Conservation (phyloP, 148 eudicot species). For the Camellia sinensis region DNA sequence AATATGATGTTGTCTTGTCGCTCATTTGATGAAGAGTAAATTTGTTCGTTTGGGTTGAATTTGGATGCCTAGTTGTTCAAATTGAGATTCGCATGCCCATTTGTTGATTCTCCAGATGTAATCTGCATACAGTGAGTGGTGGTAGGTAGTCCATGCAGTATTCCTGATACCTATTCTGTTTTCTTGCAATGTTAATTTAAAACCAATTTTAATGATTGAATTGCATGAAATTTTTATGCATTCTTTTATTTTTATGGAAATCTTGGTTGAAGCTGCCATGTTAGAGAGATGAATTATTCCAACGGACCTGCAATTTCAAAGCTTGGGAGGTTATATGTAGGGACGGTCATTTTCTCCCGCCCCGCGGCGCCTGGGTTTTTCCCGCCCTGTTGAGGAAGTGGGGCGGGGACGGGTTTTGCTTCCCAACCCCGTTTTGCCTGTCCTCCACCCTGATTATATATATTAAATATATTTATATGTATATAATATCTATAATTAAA, state of each 20-base stretch:
- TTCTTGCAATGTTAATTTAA: not conserved
- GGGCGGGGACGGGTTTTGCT: no score
- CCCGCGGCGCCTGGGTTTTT: no score
- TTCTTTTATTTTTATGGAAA: not conserved
- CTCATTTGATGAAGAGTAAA: not conserved
- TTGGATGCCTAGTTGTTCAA: slow-evolving; percentile 5
- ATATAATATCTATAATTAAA: no score
- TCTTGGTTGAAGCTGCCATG: not conserved
- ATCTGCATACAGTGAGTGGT: not conserved
- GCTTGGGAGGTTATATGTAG: no score
- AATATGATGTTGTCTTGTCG: no score
- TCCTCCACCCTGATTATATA: no score
- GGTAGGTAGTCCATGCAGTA: no score
- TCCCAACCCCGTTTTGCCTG: no score
- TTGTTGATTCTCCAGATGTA: not conserved
- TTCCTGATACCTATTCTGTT: not conserved
- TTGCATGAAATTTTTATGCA: not conserved
- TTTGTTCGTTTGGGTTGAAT: not conserved
- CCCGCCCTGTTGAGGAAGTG: no score
- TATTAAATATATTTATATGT: no score
- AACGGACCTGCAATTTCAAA: no score
- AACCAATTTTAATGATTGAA: not conserved
- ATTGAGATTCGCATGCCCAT: not conserved
- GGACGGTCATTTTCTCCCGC: no score
- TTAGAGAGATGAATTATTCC: not conserved